Evolutionary conservation across 2,329 filamentous ascomycete species (phyloP).

Genomic region (Fusarium newnesense): DNA sequence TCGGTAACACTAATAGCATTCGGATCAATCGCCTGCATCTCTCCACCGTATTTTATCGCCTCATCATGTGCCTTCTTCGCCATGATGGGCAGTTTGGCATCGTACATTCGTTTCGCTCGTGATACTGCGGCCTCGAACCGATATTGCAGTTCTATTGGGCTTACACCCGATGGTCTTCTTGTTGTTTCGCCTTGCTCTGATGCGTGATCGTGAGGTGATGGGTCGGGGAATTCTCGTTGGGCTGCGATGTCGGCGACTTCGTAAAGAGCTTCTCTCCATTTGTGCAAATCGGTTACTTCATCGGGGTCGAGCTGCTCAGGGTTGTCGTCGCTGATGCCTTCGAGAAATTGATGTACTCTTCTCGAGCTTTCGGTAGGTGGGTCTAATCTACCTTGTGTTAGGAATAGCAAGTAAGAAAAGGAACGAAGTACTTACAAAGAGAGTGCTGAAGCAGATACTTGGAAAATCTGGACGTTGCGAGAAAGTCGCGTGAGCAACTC

Average conservation of each 20-base stretch:
- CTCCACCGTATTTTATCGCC: background rate
- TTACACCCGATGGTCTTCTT: background rate
- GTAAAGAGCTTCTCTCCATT: slow-evolving; percentile 4
- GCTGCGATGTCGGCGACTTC: slow-evolving; percentile 5
- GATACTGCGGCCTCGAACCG: slow-evolving; percentile 6
- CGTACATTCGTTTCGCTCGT: slow-evolving; percentile 1
- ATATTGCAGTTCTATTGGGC: background rate
- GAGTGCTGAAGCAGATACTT: slow-evolving; percentile 1
- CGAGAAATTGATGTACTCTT: background rate
- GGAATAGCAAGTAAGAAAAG: rapidly evolving
- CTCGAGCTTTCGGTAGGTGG: background rate
- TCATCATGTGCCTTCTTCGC: slow-evolving; percentile 19
- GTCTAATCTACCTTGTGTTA: background rate
- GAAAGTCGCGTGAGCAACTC: slow-evolving; percentile 2
- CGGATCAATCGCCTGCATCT: background rate
- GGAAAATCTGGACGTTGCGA: slow-evolving; percentile 17
- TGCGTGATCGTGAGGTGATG: background rate
- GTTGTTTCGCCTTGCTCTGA: background rate
- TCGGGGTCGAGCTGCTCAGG: background rate
- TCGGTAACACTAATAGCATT: background rate
- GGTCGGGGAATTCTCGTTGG: background rate
- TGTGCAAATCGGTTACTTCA: background rate
- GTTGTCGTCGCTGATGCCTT: slow-evolving; percentile 2
- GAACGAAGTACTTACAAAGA: background rate
- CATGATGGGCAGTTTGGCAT: background rate